A percentile compares a stretch with the other conserved stretches of the same genome.
These are phyloP conservation scores for Oleoguttula mirabilis DNA, from an alignment of 495 filamentous ascomycete genomes.

Conservation along the genomic window DNA sequence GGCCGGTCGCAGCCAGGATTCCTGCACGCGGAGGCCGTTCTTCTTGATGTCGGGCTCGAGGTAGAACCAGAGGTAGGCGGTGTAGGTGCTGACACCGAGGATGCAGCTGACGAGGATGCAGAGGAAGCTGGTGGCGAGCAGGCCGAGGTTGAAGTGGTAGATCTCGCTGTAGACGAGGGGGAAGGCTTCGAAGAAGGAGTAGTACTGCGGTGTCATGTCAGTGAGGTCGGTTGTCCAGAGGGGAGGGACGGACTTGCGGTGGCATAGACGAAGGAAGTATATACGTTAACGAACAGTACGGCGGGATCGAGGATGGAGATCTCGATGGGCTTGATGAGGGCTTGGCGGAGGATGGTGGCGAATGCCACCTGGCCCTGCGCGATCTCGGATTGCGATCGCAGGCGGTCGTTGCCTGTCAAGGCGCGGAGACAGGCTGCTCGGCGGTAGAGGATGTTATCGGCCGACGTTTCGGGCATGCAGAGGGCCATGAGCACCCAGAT, in stretches of 20 bases:
- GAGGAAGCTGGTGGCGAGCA: too few species aligned
- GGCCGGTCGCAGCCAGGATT: too few species aligned
- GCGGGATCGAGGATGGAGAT: constrained; percentile 32
- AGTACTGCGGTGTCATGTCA: too few species aligned
- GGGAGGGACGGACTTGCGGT: too few species aligned
- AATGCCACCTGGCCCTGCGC: constrained; percentile 25
- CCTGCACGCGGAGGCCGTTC: too few species aligned
- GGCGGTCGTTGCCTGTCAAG: constrained; percentile 15
- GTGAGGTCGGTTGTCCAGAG: too few species aligned
- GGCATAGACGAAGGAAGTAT: constrained; percentile 29
- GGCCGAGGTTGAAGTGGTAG: too few species aligned
- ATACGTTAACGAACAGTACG: constrained; percentile 27
- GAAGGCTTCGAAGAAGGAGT: constrained; percentile 38
- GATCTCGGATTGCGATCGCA: constrained; percentile 34
- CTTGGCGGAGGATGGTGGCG: constrained; percentile 29
- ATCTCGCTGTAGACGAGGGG: too few species aligned
- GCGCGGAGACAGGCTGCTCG: constrained; percentile 19
- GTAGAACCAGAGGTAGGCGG: too few species aligned
- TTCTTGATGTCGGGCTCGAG: too few species aligned
- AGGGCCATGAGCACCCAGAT: constrained; percentile 33
- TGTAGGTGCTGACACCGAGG: too few species aligned
- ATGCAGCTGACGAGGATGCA: too few species aligned
- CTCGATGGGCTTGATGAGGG: constrained; percentile 34
- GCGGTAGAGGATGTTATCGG: constrained; percentile 26
- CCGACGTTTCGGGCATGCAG: constrained; percentile 19